Evolutionary conservation across 2,329 filamentous ascomycete species (phyloP).

Genomic region (Sporothrix mexicana): DNA sequence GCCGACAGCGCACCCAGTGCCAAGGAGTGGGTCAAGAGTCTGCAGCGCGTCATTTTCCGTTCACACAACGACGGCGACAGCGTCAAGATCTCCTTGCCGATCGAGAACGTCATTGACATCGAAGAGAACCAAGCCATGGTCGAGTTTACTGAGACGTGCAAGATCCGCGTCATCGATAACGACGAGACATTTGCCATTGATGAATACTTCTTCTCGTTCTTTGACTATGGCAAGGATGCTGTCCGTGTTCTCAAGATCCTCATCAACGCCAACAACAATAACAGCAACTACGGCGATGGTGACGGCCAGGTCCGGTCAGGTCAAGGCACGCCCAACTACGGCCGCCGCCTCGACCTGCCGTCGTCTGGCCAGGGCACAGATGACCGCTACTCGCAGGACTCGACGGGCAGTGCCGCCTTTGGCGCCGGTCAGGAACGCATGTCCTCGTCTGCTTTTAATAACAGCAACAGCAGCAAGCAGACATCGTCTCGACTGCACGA

Average conservation of each 20-base stretch:
- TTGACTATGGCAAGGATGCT: constrained; percentile 82
- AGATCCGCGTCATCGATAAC: constrained; percentile 89
- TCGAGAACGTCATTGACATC: constrained; percentile 87
- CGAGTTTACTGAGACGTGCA: constrained; percentile 91
- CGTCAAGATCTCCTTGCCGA: constrained; percentile 91
- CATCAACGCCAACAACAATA: constrained; percentile 61
- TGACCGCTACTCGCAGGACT: constrained; percentile 33
- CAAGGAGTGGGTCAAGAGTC: constrained; percentile 93
- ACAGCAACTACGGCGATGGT: constrained; percentile 41
- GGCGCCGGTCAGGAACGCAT: constrained; percentile 36
- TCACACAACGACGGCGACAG: constrained; percentile 96
- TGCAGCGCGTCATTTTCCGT: constrained; percentile 93
- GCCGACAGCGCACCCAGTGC: constrained; percentile 88
- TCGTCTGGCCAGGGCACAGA: constrained; percentile 19
- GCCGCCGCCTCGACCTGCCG: constrained; percentile 22
- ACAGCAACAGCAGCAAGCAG: constrained; percentile 26
- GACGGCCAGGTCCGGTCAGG: not conserved
- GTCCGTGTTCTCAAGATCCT: constrained; percentile 77
- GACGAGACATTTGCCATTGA: constrained; percentile 95
- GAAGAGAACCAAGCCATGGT: constrained; percentile 84
- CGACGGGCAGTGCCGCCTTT: constrained; percentile 23
- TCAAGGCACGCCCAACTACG: constrained; percentile 17
- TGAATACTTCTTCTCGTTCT: constrained; percentile 98
- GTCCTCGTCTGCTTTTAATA: not conserved
- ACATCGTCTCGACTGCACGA: constrained; percentile 55